Conservation (phyloP, 352 stramenopile genomes). For the Hyaloperonospora arabidopsidis region DNA sequence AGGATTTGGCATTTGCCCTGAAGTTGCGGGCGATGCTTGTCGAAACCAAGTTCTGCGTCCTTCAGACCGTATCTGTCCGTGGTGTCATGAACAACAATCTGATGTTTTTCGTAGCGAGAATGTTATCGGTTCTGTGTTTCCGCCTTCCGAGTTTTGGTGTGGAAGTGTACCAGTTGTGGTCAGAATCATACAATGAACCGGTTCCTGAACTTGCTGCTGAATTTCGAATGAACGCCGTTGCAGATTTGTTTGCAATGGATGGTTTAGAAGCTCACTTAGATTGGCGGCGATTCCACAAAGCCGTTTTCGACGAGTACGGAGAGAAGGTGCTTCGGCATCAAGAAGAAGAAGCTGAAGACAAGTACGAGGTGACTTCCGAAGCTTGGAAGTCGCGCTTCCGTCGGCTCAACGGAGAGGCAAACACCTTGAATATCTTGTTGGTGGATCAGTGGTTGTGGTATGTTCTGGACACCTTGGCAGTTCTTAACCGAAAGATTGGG, state of each 20-base stretch:
- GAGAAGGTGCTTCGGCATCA: conserved; percentile 82
- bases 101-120: conserved; percentile 86
- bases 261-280: conserved; percentile 81
- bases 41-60: conserved; percentile 83
- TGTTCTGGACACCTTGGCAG: conserved; percentile 81
- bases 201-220: conserved; percentile 71
- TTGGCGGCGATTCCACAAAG: conserved; percentile 86
- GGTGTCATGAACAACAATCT: conserved; percentile 89
- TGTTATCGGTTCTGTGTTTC: conserved; percentile 84
- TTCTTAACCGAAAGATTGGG: conserved; percentile 85
- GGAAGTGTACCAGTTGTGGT: conserved; percentile 83
- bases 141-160: conserved; percentile 81
- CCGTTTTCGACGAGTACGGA: conserved; percentile 78
- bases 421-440: conserved; percentile 83
- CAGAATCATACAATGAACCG: conserved; percentile 72
- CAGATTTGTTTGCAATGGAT: conserved; percentile 84
- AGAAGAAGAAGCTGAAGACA: conserved; percentile 85
- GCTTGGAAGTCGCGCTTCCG: conserved; percentile 80
- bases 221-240: conserved; percentile 76
- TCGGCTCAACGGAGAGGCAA: conserved; percentile 68
- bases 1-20: conserved; percentile 74
- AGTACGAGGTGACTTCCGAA: conserved; percentile 82
- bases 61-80: conserved; percentile 81
- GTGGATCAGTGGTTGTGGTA: conserved; percentile 87
- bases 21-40: conserved; percentile 85